Base-by-base conservation (phyloP, 108 stramenopile genomes). In the Schizochytrium sp. region DNA sequence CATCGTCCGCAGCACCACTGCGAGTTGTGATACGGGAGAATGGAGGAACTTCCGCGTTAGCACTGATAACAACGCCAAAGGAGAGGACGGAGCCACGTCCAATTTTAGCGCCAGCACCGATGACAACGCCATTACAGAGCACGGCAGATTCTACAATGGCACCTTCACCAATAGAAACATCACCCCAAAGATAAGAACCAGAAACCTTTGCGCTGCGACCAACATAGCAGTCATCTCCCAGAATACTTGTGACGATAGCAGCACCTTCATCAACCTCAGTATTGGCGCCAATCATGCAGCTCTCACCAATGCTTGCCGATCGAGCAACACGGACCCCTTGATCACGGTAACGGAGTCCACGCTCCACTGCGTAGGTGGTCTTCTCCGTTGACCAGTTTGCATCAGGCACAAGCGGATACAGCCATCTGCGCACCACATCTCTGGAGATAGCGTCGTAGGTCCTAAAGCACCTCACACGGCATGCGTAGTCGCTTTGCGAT, bases 331-430 rank as follows among this genome's bases (percentile, higher is more conserved):
- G 17, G 95, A 94, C 46, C 95, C 96, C 44, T 89, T 72, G 4
- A 96, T 88, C 49, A 89, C 90, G 47, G 61, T 45, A 72, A 41
- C 88, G 83, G 87, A 94, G 93, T 17, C 92, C 41, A 88, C 96
- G 94, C 49, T 94, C 88, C 61, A 93, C 93, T 72, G 94, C 93
- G 91, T 89, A 72, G 56, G 88, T 57, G 90, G 90, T 91, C 12
- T 55, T 41, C 45, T 90, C 72, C 46, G 87, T 3, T 3, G 56
- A 40, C 49, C 58, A 55, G 4, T 88, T 46, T n/a, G 61, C 87
- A 88, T 97, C 97, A 3, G 96, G 96, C 0, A 98, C 97, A 4
- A 97, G 90, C 44, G 98, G 98, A 91, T 99, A 98, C 91, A 94
- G 95, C 98, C 98, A 99, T 87, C 98, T 93, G 83, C 92, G 89